Conservation (phyloP, 2,329 filamentous ascomycete species). For the Magnaporthales sp. region DNA sequence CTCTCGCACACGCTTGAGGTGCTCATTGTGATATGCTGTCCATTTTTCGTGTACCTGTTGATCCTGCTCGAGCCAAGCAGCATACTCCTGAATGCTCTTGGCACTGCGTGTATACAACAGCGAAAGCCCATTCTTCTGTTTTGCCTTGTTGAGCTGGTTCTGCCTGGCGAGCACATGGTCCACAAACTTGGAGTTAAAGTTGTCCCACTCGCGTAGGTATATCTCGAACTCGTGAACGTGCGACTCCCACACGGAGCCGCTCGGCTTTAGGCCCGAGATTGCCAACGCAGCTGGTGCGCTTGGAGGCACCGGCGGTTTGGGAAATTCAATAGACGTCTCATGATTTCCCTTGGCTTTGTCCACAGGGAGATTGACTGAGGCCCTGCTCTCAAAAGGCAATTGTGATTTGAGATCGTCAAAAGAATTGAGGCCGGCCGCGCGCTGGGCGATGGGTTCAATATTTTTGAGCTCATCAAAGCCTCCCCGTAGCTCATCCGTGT, state of each 20-base stretch:
- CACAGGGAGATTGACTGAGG: constrained; percentile 31
- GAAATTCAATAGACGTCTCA: constrained; percentile 31
- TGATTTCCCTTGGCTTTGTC: constrained; percentile 19
- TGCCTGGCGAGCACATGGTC: constrained; percentile 47
- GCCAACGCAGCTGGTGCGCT: constrained; percentile 33
- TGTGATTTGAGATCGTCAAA: constrained; percentile 47
- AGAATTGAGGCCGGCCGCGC: constrained; percentile 40
- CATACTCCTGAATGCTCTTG: constrained; percentile 46
- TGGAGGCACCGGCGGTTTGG: constrained; percentile 40
- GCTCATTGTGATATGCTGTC: constrained; percentile 48
- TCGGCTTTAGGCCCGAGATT: constrained; percentile 34
- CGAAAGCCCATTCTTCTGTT: constrained; percentile 30
- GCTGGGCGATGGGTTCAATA: constrained; percentile 42
- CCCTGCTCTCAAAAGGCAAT: constrained; percentile 46
- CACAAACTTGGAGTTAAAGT: constrained; percentile 43
- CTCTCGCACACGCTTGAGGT: constrained; percentile 49
- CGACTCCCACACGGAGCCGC: constrained; percentile 33
- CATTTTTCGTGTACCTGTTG: constrained; percentile 53
- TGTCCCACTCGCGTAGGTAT: constrained; percentile 44
- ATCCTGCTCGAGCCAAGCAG: constrained; percentile 54
- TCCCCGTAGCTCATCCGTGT: constrained; percentile 44
- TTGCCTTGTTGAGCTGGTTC: constrained; percentile 27
- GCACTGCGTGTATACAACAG: constrained; percentile 36
- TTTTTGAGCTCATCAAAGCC: constrained; percentile 47
- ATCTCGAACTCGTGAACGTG: constrained; percentile 44